phyloP scores from a whole-genome alignment of 176 grass and related monocot genomes.

The Eleusine indica region DNA sequence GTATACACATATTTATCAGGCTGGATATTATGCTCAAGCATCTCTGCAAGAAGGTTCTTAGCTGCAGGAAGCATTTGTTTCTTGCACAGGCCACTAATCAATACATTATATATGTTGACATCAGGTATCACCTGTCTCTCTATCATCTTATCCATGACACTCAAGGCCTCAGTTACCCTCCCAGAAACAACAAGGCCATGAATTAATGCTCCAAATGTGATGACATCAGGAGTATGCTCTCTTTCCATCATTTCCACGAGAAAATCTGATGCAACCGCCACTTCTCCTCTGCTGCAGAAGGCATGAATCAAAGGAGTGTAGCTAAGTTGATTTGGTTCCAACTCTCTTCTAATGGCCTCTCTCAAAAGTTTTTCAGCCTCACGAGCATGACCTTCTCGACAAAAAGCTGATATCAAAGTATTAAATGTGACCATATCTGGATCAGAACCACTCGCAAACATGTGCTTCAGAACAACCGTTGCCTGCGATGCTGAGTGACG shows the following conservation, averaged over 20 bases:
- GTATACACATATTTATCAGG: conserved; percentile 87
- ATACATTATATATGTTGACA: conserved; percentile 75
- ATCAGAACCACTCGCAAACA: conserved; percentile 50
- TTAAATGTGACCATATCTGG: conserved; percentile 69
- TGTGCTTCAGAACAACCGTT: conserved; percentile 64
- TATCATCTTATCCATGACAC: conserved; percentile 70
- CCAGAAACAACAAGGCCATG: conserved; percentile 69
- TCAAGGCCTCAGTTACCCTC: conserved; percentile 59
- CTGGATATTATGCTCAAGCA: conserved; percentile 71
- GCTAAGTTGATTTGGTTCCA: conserved; percentile 62
- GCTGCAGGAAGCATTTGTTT: conserved; percentile 78
- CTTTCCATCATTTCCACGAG: conserved; percentile 73
- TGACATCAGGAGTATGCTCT: conserved; percentile 60
- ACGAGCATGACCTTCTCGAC: conserved; percentile 46
- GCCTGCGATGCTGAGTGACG: conserved; percentile 50
- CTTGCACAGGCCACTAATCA: conserved; percentile 84
- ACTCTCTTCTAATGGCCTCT: conserved; percentile 54
- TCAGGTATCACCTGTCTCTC: conserved; percentile 59
- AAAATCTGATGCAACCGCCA: conserved; percentile 54
- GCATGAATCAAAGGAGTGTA: conserved; percentile 77
- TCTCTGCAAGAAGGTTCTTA: conserved; percentile 74
- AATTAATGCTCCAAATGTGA: conserved; percentile 71
- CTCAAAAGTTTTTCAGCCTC: conserved; percentile 59
- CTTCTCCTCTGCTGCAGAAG: conserved; percentile 51
- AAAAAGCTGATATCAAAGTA: conserved; percentile 66